A percentile compares a stretch with the other conserved stretches of the same genome.
Evolutionary conservation across 768 basidiomycete species (phyloP).

Genomic region (Trametes coccinea): DNA sequence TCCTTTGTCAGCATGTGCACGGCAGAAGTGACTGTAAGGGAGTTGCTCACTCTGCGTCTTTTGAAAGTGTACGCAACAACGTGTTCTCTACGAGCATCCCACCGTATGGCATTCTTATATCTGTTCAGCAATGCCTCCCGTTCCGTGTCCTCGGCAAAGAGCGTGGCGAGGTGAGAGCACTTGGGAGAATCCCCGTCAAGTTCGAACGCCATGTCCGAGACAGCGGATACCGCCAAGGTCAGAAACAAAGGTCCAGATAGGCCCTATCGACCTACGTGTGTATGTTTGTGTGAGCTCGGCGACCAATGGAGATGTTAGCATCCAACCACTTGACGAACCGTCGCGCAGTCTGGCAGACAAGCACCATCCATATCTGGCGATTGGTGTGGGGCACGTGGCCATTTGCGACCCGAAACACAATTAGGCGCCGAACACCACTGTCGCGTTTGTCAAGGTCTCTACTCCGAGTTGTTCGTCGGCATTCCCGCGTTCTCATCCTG

Average conservation of each 20-base stretch:
- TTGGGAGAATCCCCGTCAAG: conserved; percentile 1
- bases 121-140: conserved; percentile 41
- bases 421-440: too few relatives aligned
- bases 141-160: conserved; percentile 37
- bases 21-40: background rate
- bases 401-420: background rate
- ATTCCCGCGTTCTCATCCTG: background rate
- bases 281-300: background rate
- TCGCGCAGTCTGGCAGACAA: conserved; percentile 10
- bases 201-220: conserved; percentile 5
- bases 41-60: conserved; percentile 57
- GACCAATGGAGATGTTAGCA: background rate
- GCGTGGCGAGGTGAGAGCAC: conserved; percentile 44
- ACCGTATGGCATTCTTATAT: conserved; percentile 55
- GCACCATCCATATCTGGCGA: conserved; percentile 9
- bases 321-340: conserved; percentile 17
- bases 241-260: background rate
- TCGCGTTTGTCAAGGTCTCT: too few relatives aligned
- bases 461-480: background rate
- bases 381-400: conserved; percentile 14
- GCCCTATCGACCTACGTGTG: background rate
- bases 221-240: background rate
- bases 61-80: conserved; percentile 53
- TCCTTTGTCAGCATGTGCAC: background rate
- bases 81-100: conserved; percentile 52